These are phyloP conservation scores for Candida coquimbonensis DNA, from an alignment of 805 yeast genomes.

Conservation along the genomic window DNA sequence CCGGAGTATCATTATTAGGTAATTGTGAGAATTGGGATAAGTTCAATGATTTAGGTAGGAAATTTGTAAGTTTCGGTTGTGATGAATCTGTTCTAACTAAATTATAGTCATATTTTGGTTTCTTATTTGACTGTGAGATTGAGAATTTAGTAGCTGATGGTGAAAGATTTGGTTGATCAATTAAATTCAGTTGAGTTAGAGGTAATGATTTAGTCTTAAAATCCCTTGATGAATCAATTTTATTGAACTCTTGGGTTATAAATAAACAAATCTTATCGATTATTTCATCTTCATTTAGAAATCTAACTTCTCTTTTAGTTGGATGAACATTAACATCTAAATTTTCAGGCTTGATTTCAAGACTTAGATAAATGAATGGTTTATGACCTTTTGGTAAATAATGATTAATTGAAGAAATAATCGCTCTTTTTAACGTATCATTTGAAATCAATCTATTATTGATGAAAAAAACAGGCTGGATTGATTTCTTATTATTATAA, in stretches of 20 bases:
- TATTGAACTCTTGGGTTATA: slow-evolving; percentile 44
- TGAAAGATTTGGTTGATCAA: background rate
- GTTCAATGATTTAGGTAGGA: slow-evolving; percentile 12
- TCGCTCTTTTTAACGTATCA: slow-evolving; percentile 69
- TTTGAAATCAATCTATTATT: slow-evolving; percentile 78
- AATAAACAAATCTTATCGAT: slow-evolving; percentile 47
- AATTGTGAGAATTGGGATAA: background rate
- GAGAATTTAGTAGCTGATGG: background rate
- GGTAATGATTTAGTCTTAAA: slow-evolving; percentile 58
- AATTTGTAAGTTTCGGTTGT: slow-evolving; percentile 48
- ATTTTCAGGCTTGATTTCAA: slow-evolving; percentile 59
- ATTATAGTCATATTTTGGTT: slow-evolving; percentile 51
- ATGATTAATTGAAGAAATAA: slow-evolving; percentile 34
- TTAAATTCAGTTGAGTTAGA: slow-evolving; percentile 7
- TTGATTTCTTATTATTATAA: slow-evolving; percentile 56
- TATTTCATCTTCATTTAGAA: slow-evolving; percentile 81
- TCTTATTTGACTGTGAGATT: slow-evolving; percentile 1
- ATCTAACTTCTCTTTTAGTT: slow-evolving; percentile 86
- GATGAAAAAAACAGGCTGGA: slow-evolving; percentile 73
- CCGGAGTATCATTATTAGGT: background rate
- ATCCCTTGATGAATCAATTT: slow-evolving; percentile 59
- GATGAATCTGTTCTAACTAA: slow-evolving; percentile 65
- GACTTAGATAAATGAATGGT: slow-evolving; percentile 70
- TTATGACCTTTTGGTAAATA: slow-evolving; percentile 73
- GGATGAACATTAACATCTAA: slow-evolving; percentile 96